Conservation (phyloP, 495 filamentous ascomycete genomes). For the Durotheca rogersii region DNA sequence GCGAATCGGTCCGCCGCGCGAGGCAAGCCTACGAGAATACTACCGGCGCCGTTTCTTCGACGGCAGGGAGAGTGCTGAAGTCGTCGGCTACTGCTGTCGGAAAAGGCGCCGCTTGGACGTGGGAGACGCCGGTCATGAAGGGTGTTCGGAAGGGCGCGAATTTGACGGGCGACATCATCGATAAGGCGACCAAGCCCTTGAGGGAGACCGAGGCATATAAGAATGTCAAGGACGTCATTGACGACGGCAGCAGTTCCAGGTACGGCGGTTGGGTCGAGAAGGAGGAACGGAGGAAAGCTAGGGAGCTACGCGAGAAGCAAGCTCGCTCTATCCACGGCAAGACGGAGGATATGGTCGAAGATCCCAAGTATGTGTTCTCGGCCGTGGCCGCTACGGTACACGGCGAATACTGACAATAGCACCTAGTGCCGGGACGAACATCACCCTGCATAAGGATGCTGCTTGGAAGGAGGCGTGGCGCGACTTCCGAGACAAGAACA, state of each 20-base stretch:
- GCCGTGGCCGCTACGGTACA: background rate
- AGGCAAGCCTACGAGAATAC: constrained; percentile 82
- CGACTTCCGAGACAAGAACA: constrained; percentile 83
- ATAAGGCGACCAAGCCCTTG: constrained; percentile 90
- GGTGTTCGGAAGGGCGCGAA: constrained; percentile 85
- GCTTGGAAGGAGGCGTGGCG: constrained; percentile 96
- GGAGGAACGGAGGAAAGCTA: constrained; percentile 78
- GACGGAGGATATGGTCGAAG: constrained; percentile 60
- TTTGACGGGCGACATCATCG: constrained; percentile 79
- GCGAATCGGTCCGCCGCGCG: constrained; percentile 83
- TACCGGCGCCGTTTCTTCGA: constrained; percentile 69
- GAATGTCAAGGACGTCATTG: constrained; percentile 91
- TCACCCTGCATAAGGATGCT: constrained; percentile 95
- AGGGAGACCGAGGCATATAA: constrained; percentile 92
- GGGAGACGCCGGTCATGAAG: constrained; percentile 91
- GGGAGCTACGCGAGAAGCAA: constrained; percentile 69
- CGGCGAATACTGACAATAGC: constrained; percentile 16
- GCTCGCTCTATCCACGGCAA: constrained; percentile 45
- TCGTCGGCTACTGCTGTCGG: constrained; percentile 83
- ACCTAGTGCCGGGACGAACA: constrained; percentile 81
- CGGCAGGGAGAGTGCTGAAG: constrained; percentile 75
- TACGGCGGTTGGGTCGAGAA: constrained; percentile 97
- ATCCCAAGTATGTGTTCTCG: constrained; percentile 74
- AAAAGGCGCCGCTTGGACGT: constrained; percentile 90
- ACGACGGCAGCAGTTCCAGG: constrained; percentile 92